Evolutionary conservation across 805 yeast genomes (phyloP), one percentile per base, ranked within the genome.

Genomic region (Sungouiella thailandica): DNA sequence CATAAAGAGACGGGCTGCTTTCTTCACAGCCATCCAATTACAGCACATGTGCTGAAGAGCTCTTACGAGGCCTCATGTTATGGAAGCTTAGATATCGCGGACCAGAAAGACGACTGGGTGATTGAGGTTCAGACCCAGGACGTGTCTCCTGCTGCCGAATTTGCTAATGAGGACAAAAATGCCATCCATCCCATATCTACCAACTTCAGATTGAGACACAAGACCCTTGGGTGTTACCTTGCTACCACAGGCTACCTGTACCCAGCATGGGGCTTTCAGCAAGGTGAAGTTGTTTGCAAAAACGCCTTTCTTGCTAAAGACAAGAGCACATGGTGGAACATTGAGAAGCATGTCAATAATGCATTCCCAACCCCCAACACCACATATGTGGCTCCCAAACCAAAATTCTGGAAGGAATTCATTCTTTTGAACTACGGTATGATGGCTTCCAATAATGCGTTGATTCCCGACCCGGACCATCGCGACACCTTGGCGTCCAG

Each of bases 21-120:
- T 50, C 62, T 93, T 47, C 95, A 89, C 60, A 74, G 96, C 10
- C 97, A 93, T 60, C 60, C 73, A 25, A 71, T 93, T 32, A 64
- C 78, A 3, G 95, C 94, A 2, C 93, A 93, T 15, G 68, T 85
- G 10, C 65, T 83, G 38, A 74, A 71, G 36, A 60, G 70, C 23
- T 74, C 74, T 34, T 82, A 70, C 64, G 99, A 93, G 65, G 96
- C 86, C 11, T 76, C 96, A 8, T 84, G 96, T 52, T 87, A 87
- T 53, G 95, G 96, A 37, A 74, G 76, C 43, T 69, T 72, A 30
- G 66, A 72, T 0, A 55, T 78, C 40, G 90, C 93, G 40, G 97
- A 90, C 51, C 58, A 57, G 4, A 83, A 84, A 52, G 97, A 89
- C 55, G 81, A 93, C 58, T 93, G 98, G 98, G 64, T 82, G 24